phyloP scores from a whole-genome alignment of 345 rosid species.

The Eucalyptus regnans region DNA sequence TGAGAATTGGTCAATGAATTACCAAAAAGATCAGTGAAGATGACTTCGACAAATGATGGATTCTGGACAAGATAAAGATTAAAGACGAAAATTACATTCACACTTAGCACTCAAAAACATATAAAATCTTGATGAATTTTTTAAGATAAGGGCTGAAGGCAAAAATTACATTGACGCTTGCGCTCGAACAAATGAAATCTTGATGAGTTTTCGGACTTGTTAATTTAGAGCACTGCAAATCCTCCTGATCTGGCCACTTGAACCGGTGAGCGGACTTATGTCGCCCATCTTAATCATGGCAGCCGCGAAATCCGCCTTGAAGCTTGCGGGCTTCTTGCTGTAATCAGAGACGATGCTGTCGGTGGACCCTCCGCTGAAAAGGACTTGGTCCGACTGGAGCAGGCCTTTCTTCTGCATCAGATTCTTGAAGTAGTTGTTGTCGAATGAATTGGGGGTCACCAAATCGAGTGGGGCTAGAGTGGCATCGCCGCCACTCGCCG shows the following conservation, averaged over 20 bases:
- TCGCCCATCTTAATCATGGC: not conserved
- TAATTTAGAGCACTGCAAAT: not conserved
- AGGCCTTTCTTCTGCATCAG: conserved; percentile 46
- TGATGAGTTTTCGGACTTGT: not conserved
- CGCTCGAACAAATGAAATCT: no score
- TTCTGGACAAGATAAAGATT: not conserved
- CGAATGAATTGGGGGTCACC: conserved; percentile 42
- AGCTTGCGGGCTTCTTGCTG: conserved; percentile 18
- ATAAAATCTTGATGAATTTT: not conserved
- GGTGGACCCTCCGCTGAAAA: conserved; percentile 32
- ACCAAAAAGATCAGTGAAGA: not conserved
- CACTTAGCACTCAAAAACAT: not conserved
- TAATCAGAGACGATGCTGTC: conserved; percentile 26
- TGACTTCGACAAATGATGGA: not conserved
- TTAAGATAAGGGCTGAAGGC: not conserved
- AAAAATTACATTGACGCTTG: no score
- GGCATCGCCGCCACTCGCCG: conserved; percentile 1
- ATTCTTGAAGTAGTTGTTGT: conserved; percentile 41
- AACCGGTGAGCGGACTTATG: not conserved
- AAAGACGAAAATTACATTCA: not conserved
- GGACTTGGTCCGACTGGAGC: conserved; percentile 28
- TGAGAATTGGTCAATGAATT: not conserved
- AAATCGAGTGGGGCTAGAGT: conserved; percentile 29
- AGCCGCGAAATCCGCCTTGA: conserved; percentile 1
- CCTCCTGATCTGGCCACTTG: not conserved